phyloP scores from a whole-genome alignment of 2,329 filamentous ascomycete genomes.

The Pyricularia sp. region DNA sequence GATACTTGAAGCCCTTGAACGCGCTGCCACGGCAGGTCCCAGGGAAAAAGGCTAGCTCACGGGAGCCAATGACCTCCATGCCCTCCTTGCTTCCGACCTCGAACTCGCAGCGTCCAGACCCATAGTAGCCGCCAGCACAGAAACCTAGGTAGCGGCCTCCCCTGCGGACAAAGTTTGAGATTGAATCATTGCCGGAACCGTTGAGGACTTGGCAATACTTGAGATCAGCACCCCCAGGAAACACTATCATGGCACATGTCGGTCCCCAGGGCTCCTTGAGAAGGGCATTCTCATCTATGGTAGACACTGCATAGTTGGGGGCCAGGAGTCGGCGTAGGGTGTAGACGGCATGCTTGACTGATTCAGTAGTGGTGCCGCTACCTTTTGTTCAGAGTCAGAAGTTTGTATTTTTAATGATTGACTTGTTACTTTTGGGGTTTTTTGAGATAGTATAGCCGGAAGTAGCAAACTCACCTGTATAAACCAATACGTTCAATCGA shows the following conservation, averaged over 20 bases:
- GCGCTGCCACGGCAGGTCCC: conserved; percentile 76
- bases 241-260: conserved; percentile 77
- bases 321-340: conserved; percentile 75
- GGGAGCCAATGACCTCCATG: conserved; percentile 72
- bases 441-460: neutral
- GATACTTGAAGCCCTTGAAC: conserved; percentile 81
- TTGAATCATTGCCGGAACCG: conserved; percentile 73
- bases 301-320: conserved; percentile 84
- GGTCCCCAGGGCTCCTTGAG: conserved; percentile 85
- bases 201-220: conserved; percentile 83
- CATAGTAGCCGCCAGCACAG: conserved; percentile 93
- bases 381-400: conserved; percentile 32
- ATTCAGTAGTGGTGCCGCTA: conserved; percentile 73
- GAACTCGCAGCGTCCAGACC: conserved; percentile 70
- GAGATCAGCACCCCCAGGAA: conserved; percentile 88
- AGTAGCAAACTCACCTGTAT: conserved; percentile 50
- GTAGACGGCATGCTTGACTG: conserved; percentile 79
- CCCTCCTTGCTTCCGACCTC: conserved; percentile 62
- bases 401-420: neutral
- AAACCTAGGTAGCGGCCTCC: conserved; percentile 83
- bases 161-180: conserved; percentile 70
- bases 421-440: neutral
- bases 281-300: conserved; percentile 63
- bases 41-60: conserved; percentile 82
- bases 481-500: conserved; percentile 84